Conservation (phyloP, 208 protist species). For the Crithidia acanthocephali region DNA sequence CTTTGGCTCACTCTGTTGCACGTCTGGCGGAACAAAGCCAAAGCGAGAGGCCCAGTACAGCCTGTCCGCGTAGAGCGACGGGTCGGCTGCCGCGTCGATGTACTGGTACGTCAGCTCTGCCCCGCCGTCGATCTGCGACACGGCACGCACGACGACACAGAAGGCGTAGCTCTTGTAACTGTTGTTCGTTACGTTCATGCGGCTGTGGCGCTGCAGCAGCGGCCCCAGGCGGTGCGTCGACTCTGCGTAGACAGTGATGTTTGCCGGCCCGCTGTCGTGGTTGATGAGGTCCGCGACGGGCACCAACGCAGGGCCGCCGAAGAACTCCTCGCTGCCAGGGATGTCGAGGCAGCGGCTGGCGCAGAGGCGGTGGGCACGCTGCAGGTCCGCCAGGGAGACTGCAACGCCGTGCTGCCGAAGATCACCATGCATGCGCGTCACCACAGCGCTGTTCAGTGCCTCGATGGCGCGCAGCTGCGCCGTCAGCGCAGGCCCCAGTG, state of each 20-base stretch:
- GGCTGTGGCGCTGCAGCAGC: constrained; percentile 28
- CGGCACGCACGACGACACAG: constrained; percentile 56
- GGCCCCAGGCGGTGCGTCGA: constrained; percentile 16
- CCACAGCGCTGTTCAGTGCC: constrained; percentile 32
- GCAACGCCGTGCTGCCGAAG: constrained; percentile 19
- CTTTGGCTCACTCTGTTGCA: not conserved
- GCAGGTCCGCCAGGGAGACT: constrained; percentile 37
- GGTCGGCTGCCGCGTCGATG: constrained; percentile 42
- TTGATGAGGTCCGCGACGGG: constrained; percentile 84
- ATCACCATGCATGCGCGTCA: constrained; percentile 29
- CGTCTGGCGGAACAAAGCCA: constrained; percentile 42
- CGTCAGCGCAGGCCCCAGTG: constrained; percentile 25
- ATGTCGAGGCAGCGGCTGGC: constrained; percentile 79
- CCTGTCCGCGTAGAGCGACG: constrained; percentile 36
- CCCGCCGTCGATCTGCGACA: constrained; percentile 32
- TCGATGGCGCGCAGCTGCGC: constrained; percentile 39
- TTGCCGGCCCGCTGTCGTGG: constrained; percentile 49
- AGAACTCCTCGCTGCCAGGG: constrained; percentile 51
- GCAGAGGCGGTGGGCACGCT: constrained; percentile 55
- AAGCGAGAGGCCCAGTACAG: constrained; percentile 81
- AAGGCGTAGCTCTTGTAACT: constrained; percentile 34
- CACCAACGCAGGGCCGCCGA: constrained; percentile 79
- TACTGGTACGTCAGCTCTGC: constrained; percentile 75
- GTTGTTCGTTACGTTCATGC: constrained; percentile 28
- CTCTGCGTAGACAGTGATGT: constrained; percentile 48